Percentiles rank a stretch among this genome's conserved stretches.
Evolutionary conservation across 768 basidiomycete genomes (phyloP).

Genomic region (Vararia minispora): DNA sequence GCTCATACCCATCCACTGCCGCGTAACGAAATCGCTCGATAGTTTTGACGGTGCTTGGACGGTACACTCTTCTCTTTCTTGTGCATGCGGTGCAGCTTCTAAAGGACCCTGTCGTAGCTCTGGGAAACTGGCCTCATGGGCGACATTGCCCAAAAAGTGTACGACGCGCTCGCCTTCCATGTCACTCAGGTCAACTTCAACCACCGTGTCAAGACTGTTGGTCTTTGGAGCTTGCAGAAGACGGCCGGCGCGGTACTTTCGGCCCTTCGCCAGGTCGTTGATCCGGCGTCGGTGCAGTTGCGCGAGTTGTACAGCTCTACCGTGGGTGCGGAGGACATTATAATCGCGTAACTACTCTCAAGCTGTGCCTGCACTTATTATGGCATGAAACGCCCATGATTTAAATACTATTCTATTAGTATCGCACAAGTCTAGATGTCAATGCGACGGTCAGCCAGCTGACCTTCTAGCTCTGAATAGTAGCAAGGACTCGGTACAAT

Average conservation of each 20-base stretch:
- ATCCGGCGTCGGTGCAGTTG: conserved; percentile 38
- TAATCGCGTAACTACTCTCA: too few relatives aligned
- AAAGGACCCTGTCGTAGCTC: conserved; percentile 38
- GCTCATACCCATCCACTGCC: conserved; percentile 86
- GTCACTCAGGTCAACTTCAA: conserved; percentile 87
- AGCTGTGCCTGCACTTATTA: too few relatives aligned
- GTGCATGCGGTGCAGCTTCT: conserved; percentile 6
- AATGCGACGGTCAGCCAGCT: too few relatives aligned
- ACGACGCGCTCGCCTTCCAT: conserved; percentile 91
- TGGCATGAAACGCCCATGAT: too few relatives aligned
- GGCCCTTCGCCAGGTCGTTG: conserved; percentile 64
- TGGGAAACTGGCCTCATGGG: conserved; percentile 96
- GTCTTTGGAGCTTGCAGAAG: conserved; percentile 91
- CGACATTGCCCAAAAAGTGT: conserved; percentile 79
- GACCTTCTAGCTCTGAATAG: too few relatives aligned
- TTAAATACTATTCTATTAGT: too few relatives aligned
- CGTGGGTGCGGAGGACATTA: not conserved
- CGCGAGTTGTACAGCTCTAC: conserved; percentile 22
- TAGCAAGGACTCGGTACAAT: too few relatives aligned
- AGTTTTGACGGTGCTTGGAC: conserved; percentile 98
- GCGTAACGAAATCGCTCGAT: conserved; percentile 67
- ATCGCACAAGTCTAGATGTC: too few relatives aligned
- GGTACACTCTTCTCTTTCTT: conserved; percentile 34
- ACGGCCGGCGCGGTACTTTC: conserved; percentile 81
- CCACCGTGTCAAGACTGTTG: conserved; percentile 80